A percentile compares a stretch with the other conserved stretches of the same genome.
These are phyloP conservation scores for Erigeron canadensis DNA, from an alignment of 129 eudicot species.

Conservation along the genomic window DNA sequence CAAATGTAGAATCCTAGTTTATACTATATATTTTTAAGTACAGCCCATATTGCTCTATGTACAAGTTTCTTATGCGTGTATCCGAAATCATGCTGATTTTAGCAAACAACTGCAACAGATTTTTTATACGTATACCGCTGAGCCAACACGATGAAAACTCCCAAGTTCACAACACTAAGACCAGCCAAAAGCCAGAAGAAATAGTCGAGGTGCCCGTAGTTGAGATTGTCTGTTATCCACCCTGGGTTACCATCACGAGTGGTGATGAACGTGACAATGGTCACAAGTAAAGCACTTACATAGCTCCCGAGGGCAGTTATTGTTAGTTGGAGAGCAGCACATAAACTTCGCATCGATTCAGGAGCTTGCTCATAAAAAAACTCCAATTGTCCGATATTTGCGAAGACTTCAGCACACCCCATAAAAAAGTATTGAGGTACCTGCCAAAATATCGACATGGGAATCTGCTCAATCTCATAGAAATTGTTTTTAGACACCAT, in stretches of 20 bases:
- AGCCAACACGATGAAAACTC: conserved; percentile 24
- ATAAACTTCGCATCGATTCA: conserved; percentile 40
- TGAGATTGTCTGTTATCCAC: conserved; percentile 44
- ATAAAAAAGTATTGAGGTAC: conserved; percentile 38
- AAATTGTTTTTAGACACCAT: conserved; percentile 19
- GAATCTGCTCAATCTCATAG: conserved; percentile 25
- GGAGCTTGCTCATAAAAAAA: conserved; percentile 43
- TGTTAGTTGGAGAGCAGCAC: conserved; percentile 33
- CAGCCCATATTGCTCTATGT: not conserved
- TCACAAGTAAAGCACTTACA: conserved; percentile 30
- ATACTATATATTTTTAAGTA: not conserved
- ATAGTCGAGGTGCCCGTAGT: conserved; percentile 33
- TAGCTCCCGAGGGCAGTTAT: conserved; percentile 30
- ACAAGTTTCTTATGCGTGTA: not conserved
- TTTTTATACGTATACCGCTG: conserved; percentile 28
- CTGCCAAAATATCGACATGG: conserved; percentile 40
- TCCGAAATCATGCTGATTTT: not conserved
- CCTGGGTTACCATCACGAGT: conserved; percentile 28
- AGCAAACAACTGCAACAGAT: not conserved
- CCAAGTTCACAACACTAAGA: conserved; percentile 25
- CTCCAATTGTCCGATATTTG: conserved; percentile 32
- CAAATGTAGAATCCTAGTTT: not conserved
- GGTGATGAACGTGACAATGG: conserved; percentile 22
- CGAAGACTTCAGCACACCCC: conserved; percentile 36
- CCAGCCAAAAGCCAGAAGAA: conserved; percentile 37